These are phyloP conservation scores for Crucibulum laeve DNA, from an alignment of 768 basidiomycete genomes.

Conservation along the genomic window DNA sequence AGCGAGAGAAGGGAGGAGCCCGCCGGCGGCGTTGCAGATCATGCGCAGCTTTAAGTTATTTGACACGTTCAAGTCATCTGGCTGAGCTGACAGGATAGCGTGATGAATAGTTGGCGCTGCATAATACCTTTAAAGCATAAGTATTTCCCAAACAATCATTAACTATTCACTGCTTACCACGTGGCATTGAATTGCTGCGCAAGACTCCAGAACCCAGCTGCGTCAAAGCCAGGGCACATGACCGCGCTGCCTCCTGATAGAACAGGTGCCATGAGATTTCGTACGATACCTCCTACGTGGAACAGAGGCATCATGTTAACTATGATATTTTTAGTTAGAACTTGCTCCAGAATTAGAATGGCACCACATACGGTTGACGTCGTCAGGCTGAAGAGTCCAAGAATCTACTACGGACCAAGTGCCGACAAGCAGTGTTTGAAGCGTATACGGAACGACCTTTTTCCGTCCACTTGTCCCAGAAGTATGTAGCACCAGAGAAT, in stretches of 20 bases:
- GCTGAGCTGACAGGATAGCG: constrained; percentile 37
- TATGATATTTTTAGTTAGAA: constrained; percentile 8
- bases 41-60: constrained; percentile 37
- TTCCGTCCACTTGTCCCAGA: constrained; percentile 56
- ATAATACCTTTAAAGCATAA: constrained; percentile 34
- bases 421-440: constrained; percentile 37
- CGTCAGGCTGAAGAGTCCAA: constrained; percentile 31
- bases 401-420: constrained; percentile 39
- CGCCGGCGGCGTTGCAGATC: constrained; percentile 49
- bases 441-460: constrained; percentile 42
- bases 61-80: constrained; percentile 21
- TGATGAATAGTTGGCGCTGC: constrained; percentile 48
- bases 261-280: constrained; percentile 54
- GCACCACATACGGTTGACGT: constrained; percentile 40
- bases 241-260: constrained; percentile 52
- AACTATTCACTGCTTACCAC: constrained; percentile 35
- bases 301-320: constrained; percentile 55
- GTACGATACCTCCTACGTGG: constrained; percentile 58
- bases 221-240: constrained; percentile 51
- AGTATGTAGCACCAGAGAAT: constrained; percentile 54
- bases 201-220: constrained; percentile 45
- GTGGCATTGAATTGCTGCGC: constrained; percentile 32
- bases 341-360: constrained; percentile 3
- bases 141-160: neutral
- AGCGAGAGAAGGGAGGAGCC: constrained; percentile 49